Percentiles rank a stretch among this genome's conserved stretches.
Evolutionary conservation across 1,284 basidiomycete species (phyloP).

Genomic region (Leucoagaricus sp.): DNA sequence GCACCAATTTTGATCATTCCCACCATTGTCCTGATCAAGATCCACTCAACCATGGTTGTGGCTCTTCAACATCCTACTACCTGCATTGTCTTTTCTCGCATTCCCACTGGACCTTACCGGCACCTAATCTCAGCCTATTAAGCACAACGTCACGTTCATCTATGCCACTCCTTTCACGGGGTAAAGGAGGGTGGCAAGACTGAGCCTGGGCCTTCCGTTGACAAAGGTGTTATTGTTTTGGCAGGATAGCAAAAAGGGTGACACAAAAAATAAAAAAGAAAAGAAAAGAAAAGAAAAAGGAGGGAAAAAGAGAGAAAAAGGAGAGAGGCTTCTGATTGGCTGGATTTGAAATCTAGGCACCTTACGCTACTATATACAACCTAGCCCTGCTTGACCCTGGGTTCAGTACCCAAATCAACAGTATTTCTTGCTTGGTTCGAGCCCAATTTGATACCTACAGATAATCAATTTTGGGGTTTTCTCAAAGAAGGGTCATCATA

Average conservation of each 20-base stretch:
- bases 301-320: not conserved
- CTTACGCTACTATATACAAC: not conserved
- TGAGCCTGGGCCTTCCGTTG: no score
- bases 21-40: no score
- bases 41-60: no score
- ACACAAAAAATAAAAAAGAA: conserved; percentile 12
- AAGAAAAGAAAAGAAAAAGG: conserved; percentile 13
- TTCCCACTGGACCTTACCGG: no score
- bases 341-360: not conserved
- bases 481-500: not conserved
- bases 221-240: no score
- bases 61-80: no score
- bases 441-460: not conserved
- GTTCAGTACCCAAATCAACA: not conserved
- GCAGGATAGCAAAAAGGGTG: conserved; percentile 2
- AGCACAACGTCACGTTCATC: no score
- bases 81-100: no score
- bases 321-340: not conserved
- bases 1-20: no score
- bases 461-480: not conserved
- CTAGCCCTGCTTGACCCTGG: not conserved
- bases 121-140: no score
- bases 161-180: no score
- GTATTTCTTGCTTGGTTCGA: not conserved
- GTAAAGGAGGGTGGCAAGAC: no score